Conservation (phyloP, 164 flowering plant genomes). For the Magnolia officinalis region DNA sequence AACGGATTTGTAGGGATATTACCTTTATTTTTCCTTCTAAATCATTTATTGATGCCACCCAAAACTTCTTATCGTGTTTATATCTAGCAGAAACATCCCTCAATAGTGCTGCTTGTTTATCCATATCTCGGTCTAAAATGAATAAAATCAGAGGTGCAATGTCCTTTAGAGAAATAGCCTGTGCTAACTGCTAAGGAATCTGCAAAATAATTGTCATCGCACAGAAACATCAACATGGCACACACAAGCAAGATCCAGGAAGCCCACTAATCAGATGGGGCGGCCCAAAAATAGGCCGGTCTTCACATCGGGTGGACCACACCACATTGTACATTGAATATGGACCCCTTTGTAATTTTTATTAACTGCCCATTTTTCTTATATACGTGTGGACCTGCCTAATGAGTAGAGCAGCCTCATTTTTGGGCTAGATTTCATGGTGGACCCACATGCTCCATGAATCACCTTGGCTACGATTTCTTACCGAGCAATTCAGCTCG, state of each 20-base stretch:
- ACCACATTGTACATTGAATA: too few species aligned
- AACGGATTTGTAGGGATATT: background rate
- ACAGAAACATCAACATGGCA: too few species aligned
- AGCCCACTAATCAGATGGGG: too few species aligned
- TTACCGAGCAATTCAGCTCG: constrained; percentile 55
- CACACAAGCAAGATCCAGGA: too few species aligned
- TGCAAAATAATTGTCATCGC: too few species aligned
- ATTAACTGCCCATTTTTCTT: too few species aligned
- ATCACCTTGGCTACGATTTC: constrained; percentile 1
- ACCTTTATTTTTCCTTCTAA: constrained; percentile 65
- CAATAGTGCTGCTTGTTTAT: constrained; percentile 50
- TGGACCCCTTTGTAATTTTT: too few species aligned
- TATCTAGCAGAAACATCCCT: constrained; percentile 49
- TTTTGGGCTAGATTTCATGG: too few species aligned
- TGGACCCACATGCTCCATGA: background rate
- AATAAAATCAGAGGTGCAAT: background rate
- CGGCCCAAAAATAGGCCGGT: too few species aligned
- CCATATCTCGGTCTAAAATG: constrained; percentile 51
- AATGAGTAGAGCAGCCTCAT: background rate
- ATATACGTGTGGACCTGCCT: background rate
- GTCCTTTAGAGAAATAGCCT: too few species aligned
- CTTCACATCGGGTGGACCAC: too few species aligned
- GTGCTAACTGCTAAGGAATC: too few species aligned
- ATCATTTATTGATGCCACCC: constrained; percentile 47
- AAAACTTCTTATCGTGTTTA: constrained; percentile 50